Base-by-base conservation (phyloP, 2,329 filamentous ascomycete species). In the Alternaria longipes region DNA sequence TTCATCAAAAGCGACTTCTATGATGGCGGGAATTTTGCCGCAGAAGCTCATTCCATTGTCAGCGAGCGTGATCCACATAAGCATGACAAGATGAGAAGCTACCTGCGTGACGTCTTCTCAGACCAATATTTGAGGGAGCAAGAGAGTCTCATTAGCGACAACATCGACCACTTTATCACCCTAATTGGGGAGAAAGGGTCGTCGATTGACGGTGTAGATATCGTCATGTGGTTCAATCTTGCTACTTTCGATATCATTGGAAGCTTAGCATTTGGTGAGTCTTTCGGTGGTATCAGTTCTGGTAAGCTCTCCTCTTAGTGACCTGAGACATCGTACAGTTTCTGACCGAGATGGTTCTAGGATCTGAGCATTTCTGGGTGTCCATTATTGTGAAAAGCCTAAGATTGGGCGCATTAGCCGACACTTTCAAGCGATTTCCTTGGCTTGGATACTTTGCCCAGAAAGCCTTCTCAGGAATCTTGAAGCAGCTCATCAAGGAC, bases 201-300 rank as follows among this genome's bases (percentile, higher is more conserved):
- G 20, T 30, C 26, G 47, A 16, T 2, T 34, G 24, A 14, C 20
- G 59, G 40, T 38, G 12, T 59, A 16, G 54, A 64, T 52, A 64
- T 59, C 26, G 44, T n/a, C 2, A 41, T 58, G 16, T 59, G 54
- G 54, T 51, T 22, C n/a, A 53, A 59, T 8, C 49, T 57, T 51
- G 3, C 65, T 1, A 18, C 47, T 7, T 69, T 69, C 41, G 66
- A 69, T 36, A 54, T 64, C 9, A 42, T 68, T 58, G 81, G 81
- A 7, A 81, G 83, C 62, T 77, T 86, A 46, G 82, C 84, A 36
- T 36, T 36, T 16, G 32, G 32, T 36, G 32, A 36, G 32, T 36
- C 32, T 36, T 36, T 36, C 14, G 32, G 32, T 36, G 32, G 32
- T 36, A 36, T 36, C 32, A 36, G 32, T 36, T 36, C 32, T 36